Evolutionary conservation across 495 filamentous ascomycete genomes (phyloP), one percentile per base, ranked within the genome.

Genomic region (Penicillium pancosmium): DNA sequence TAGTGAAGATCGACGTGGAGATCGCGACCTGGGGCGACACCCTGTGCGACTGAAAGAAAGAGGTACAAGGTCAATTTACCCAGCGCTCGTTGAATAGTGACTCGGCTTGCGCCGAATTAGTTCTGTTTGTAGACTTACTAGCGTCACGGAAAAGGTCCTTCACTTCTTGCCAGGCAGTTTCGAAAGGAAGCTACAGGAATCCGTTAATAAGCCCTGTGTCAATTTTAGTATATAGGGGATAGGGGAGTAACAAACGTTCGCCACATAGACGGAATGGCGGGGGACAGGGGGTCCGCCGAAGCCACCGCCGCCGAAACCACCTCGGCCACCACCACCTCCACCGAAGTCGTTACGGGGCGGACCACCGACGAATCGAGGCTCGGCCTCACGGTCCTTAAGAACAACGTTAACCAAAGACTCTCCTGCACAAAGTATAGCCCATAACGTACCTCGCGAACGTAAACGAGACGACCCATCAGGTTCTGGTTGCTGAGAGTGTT

Each of bases 81-180:
- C 68, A 54, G 54, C 55, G 51, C 35, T 63, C 56, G 50, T 23
- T 38, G 56, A 34, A 46, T 27, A 34, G 23, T 43, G 35, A n/a
- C 35, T 43, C 41, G 36, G 33, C 18, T 33, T 1, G 7, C 21
- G 16, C n/a, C 43, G 23, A 48, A 11, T 48, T 13, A 10, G 10
- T 13, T 13, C 27, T 48, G 11, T 31, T 47, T 33, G 21, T 57
- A 62, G 31, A 84, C 89, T 84, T 84, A 96, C 94, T 91, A 79
- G 94, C 91, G 84, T 97, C 92, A 68, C 94, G 92, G 84, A 98
- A 98, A 63, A 98, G 81, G 77, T 98, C 94, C 82, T 98, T 98
- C 71, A 98, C 78, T 75, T 98, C 94, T 81, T 98, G 94, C 94
- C 94, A 98, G 73, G 95, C 94, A 67, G 96, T 91, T 52, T 89